Percentiles rank a stretch among this genome's conserved stretches.
phyloP scores from a whole-genome alignment of 140 eudicot genomes.

The Oenanthe javanica region DNA sequence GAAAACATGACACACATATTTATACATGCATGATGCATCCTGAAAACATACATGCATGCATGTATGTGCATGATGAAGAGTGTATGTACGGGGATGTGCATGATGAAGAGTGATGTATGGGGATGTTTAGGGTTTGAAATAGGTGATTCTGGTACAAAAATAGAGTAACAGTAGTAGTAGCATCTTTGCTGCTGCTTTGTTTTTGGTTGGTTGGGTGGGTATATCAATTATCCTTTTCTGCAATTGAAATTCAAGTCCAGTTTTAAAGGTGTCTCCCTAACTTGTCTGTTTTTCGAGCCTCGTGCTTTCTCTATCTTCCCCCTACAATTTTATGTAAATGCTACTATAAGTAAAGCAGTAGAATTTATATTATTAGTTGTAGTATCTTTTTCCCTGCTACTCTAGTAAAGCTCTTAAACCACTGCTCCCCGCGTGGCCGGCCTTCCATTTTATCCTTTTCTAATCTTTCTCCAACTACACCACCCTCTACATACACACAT shows the following conservation, averaged over 20 bases:
- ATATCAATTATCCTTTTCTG: constrained; percentile 16
- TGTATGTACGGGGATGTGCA: too few species aligned
- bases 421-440: constrained; percentile 14
- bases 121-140: neutral
- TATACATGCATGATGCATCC: too few species aligned
- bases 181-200: too few species aligned
- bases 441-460: neutral
- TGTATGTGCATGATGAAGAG: neutral
- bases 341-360: neutral
- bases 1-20: too few species aligned
- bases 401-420: neutral
- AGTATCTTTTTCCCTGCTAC: too few species aligned
- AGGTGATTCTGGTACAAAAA: neutral
- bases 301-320: neutral
- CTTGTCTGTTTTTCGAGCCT: constrained; percentile 12
- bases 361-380: too few species aligned
- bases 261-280: constrained; percentile 11
- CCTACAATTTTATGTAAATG: neutral
- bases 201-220: neutral
- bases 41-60: neutral
- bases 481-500: too few species aligned
- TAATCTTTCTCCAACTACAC: neutral
- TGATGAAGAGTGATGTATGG: too few species aligned
- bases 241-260: constrained; percentile 21
- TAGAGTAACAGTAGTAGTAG: neutral